Conservation (phyloP, 1,284 basidiomycete species). For the Sphaerobolus stellatus region DNA sequence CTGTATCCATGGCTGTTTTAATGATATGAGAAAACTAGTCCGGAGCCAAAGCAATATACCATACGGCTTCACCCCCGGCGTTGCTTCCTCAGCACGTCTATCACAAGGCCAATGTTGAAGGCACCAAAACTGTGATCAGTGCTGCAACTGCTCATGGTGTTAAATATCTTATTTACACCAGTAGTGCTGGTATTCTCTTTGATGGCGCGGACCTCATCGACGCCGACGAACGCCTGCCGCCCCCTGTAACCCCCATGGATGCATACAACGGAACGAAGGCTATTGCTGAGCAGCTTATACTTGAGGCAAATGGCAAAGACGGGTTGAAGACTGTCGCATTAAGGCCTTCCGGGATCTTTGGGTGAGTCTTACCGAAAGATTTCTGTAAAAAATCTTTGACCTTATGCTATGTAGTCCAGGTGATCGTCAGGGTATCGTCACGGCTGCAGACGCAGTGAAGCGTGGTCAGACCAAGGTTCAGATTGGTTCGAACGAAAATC, state of each 20-base stretch:
- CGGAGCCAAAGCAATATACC: constrained; percentile 85
- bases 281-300: constrained; percentile 81
- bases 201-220: constrained; percentile 81
- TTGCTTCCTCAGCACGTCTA: constrained; percentile 74
- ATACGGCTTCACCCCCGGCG: constrained; percentile 91
- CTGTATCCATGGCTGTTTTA: no score
- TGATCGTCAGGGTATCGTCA: constrained; percentile 80
- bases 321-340: constrained; percentile 88
- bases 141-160: constrained; percentile 75
- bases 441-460: constrained; percentile 79
- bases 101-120: constrained; percentile 93
- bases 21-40: constrained; percentile 53
- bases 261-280: constrained; percentile 98
- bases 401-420: constrained; percentile 63
- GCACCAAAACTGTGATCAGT: constrained; percentile 84
- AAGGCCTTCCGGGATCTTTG: constrained; percentile 96
- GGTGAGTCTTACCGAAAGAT: constrained; percentile 47
- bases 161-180: constrained; percentile 91
- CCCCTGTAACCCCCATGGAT: constrained; percentile 78
- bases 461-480: constrained; percentile 89
- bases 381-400: constrained; percentile 5
- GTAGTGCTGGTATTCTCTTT: constrained; percentile 92
- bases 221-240: constrained; percentile 85
- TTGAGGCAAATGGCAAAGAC: constrained; percentile 82
- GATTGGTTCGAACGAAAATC: constrained; percentile 90